phyloP scores from a whole-genome alignment of 371 early-diverging fungal genomes.

The Rhizopus stolonifer region DNA sequence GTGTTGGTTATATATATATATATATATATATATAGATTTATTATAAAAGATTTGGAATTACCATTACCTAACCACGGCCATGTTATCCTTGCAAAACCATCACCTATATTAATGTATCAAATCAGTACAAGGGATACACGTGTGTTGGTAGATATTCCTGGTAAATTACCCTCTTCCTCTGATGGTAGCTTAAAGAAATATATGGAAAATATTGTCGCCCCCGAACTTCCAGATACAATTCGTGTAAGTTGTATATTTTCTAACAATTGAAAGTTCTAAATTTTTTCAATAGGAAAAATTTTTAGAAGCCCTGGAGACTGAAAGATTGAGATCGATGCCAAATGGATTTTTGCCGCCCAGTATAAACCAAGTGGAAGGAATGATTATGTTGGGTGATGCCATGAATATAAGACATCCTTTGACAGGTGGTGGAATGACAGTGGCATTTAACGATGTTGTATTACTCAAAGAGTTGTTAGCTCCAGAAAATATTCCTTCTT shows the following conservation, averaged over 20 bases:
- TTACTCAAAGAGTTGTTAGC: slow-evolving; percentile 57
- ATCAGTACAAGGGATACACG: slow-evolving; percentile 85
- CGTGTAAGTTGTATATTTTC: slow-evolving; percentile 41
- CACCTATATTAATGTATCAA: slow-evolving; percentile 89
- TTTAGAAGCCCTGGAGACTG: slow-evolving; percentile 65
- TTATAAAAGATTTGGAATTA: slow-evolving; percentile 63
- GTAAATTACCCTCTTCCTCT: slow-evolving; percentile 68
- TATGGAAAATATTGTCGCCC: slow-evolving; percentile 51
- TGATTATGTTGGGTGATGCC: slow-evolving; percentile 88
- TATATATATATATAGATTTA: too few species aligned
- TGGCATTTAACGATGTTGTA: slow-evolving; percentile 87
- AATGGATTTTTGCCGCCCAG: slow-evolving; percentile 83
- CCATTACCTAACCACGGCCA: slow-evolving; percentile 87
- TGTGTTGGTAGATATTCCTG: slow-evolving; percentile 87
- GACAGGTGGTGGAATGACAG: slow-evolving; percentile 95
- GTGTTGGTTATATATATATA: too few species aligned
- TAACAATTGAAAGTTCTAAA: neutral
- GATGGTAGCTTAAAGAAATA: slow-evolving; percentile 62
- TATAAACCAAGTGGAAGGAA: slow-evolving; percentile 60
- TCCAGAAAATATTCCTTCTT: slow-evolving; percentile 45
- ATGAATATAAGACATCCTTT: slow-evolving; percentile 93
- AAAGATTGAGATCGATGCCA: slow-evolving; percentile 88
- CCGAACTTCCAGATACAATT: slow-evolving; percentile 64
- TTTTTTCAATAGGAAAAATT: slow-evolving; percentile 52
- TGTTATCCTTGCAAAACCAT: slow-evolving; percentile 80